A percentile compares a stretch with the other conserved stretches of the same genome.
phyloP scores from a whole-genome alignment of 139 green algal species.

The Nannochloris sp. region DNA sequence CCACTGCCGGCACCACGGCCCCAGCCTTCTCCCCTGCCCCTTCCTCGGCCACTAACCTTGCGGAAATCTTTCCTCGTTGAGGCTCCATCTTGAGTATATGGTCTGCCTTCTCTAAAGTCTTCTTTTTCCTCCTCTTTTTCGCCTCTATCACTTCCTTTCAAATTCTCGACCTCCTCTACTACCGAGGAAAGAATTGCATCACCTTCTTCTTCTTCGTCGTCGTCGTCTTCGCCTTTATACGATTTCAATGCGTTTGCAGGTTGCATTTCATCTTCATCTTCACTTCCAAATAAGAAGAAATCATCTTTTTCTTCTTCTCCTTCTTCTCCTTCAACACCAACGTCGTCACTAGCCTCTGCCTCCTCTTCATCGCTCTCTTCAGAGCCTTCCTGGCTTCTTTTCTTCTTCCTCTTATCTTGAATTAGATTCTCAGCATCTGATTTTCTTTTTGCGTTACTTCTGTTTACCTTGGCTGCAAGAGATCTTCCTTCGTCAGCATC shows the following conservation, averaged over 20 bases:
- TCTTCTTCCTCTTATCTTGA: too few species aligned
- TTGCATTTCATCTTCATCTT: neutral
- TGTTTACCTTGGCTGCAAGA: neutral
- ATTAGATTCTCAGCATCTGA: too few species aligned
- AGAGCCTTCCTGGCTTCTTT: neutral
- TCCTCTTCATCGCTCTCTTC: neutral
- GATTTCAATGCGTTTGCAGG: neutral
- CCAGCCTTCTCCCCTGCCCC: neutral
- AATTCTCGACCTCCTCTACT: neutral
- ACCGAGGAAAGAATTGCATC: neutral
- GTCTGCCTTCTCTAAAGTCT: neutral
- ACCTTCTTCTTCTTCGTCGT: neutral
- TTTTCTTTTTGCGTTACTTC: neutral
- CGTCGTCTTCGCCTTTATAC: neutral
- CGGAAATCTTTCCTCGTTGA: neutral
- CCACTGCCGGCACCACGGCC: neutral
- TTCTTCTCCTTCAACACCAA: constrained; percentile 1
- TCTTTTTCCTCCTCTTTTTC: neutral
- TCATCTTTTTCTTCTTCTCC: constrained; percentile 28
- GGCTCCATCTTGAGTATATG: neutral
- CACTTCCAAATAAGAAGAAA: constrained; percentile 27
- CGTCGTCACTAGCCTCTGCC: neutral
- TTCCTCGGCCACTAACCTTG: neutral
- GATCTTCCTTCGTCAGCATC: constrained; percentile 65
- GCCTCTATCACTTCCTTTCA: neutral